Percentiles rank a stretch among this genome's conserved stretches.
Evolutionary conservation across 2,329 filamentous ascomycete genomes (phyloP).

Genomic region (Penicillium olsonii): DNA sequence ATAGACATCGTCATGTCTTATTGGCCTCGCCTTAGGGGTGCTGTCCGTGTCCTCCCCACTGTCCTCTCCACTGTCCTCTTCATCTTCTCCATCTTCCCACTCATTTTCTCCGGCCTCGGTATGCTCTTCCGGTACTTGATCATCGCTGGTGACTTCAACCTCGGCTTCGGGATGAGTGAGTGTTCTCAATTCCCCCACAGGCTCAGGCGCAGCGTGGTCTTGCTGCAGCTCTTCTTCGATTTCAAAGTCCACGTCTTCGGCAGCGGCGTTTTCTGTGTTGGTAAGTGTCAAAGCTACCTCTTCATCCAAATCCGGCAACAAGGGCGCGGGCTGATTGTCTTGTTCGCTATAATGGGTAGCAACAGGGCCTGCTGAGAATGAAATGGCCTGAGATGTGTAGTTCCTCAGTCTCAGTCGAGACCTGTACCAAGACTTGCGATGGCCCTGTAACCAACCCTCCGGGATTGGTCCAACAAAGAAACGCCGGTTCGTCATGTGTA

Average conservation of each 20-base stretch:
- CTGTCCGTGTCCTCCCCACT: constrained; percentile 18
- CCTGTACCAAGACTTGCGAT: constrained; percentile 65
- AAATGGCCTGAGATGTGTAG: constrained; percentile 50
- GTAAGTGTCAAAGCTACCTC: constrained; percentile 19
- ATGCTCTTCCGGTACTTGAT: neutral
- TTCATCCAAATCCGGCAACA: constrained; percentile 14
- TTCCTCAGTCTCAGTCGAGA: constrained; percentile 45
- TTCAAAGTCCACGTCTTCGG: constrained; percentile 12
- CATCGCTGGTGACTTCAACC: constrained; percentile 6
- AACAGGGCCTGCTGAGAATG: constrained; percentile 54
- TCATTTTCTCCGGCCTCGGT: neutral
- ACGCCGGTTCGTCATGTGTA: constrained; percentile 62
- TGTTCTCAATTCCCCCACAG: constrained; percentile 22
- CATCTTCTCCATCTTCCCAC: neutral
- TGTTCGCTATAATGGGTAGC: constrained; percentile 45
- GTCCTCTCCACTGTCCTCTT: constrained; percentile 5
- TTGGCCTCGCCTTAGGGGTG: constrained; percentile 10
- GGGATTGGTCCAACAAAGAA: constrained; percentile 68
- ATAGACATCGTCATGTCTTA: constrained; percentile 7
- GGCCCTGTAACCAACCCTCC: constrained; percentile 64
- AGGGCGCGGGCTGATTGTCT: constrained; percentile 27
- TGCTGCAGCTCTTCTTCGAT: constrained; percentile 11
- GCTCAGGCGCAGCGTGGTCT: constrained; percentile 14
- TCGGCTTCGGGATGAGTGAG: constrained; percentile 26
- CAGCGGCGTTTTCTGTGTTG: constrained; percentile 15